Base-by-base conservation (phyloP, 139 green algal genomes). In the Haematococcus lacustris region DNA sequence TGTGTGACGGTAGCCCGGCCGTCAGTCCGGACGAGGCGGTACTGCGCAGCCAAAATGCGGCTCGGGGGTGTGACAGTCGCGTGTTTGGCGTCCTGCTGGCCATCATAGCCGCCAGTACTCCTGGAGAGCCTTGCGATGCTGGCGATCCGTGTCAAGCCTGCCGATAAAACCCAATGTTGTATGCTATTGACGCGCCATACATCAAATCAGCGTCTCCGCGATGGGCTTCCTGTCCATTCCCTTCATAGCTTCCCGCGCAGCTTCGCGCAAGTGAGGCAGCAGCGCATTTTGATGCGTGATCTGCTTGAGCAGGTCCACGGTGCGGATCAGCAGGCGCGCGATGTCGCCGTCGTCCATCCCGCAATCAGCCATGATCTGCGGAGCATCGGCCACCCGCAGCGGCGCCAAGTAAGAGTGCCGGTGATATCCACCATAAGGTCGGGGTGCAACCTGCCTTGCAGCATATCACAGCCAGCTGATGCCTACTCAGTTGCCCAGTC, bases 311-410 rank as follows among this genome's bases (percentile, higher is more conserved):
- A 95, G 50, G 77, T 97, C 92, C 3, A 81, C 70, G 25, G 88
- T 93, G 66, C 92, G 81, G 5, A 81, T 87, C 39, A 97, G 81
- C 66, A 97, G 82, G 3, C 91, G 80, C 3, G 89, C 90, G 37
- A 97, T 77, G 78, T 97, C 92, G 0, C 92, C 92, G 50, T 95
- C 91, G 65, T 97, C 92, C 62, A 97, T 63, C 35, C 65, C 78
- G 51, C 77, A 86, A 74, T 91, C 87, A 9, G 63, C 59, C 72
- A 86, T 91, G 38, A 92, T 63, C 70, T 91, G 73, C 41, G n/a
- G n/a, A n/a, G n/a, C n/a, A n/a, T n/a, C n/a, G n/a, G n/a, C n/a
- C n/a, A n/a, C n/a, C n/a, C n/a, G n/a, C n/a, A n/a, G n/a, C n/a
- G n/a, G n/a, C n/a, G n/a, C n/a, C n/a, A n/a, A n/a, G n/a, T n/a